Conservation (phyloP, 2,329 filamentous ascomycete species). For the Fusarium sp. region DNA sequence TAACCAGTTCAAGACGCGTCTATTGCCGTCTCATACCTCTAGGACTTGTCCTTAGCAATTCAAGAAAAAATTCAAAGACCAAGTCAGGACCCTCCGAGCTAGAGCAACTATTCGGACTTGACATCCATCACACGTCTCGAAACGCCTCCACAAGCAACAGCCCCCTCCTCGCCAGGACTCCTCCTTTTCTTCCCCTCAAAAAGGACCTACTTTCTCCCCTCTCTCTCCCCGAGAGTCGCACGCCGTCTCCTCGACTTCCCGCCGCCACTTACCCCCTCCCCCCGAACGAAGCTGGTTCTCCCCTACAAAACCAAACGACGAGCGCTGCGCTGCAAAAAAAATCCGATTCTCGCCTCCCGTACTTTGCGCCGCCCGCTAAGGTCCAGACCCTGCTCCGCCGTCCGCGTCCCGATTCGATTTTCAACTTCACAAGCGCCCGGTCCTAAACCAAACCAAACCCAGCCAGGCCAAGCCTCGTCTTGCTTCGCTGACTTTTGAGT, state of each 20-base stretch:
- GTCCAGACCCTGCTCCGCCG: conserved; percentile 38
- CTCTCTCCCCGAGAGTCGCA: conserved; percentile 24
- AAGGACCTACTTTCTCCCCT: conserved; percentile 32
- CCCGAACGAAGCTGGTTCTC: conserved; percentile 24
- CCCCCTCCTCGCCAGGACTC: conserved; percentile 22
- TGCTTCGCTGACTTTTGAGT: conserved; percentile 37
- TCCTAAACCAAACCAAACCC: conserved; percentile 11
- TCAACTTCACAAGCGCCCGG: conserved; percentile 35
- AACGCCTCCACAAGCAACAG: conserved; percentile 36
- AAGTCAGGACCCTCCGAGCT: background rate
- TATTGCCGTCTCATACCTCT: background rate
- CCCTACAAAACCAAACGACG: conserved; percentile 15
- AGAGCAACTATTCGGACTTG: conserved; percentile 31
- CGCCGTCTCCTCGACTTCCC: conserved; percentile 35
- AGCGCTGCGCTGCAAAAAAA: background rate
- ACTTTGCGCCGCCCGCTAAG: conserved; percentile 41
- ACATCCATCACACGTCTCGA: conserved; percentile 30
- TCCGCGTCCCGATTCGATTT: conserved; percentile 39
- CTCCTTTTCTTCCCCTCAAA: conserved; percentile 38
- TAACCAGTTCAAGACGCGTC: background rate
- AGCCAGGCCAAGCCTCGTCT: conserved; percentile 39
- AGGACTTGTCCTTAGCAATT: background rate
- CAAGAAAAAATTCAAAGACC: background rate
- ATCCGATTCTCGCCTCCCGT: conserved; percentile 43
- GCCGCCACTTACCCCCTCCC: conserved; percentile 21